Conservation (phyloP, 2,329 filamentous ascomycete genomes). For the Colletotrichum trifolii region DNA sequence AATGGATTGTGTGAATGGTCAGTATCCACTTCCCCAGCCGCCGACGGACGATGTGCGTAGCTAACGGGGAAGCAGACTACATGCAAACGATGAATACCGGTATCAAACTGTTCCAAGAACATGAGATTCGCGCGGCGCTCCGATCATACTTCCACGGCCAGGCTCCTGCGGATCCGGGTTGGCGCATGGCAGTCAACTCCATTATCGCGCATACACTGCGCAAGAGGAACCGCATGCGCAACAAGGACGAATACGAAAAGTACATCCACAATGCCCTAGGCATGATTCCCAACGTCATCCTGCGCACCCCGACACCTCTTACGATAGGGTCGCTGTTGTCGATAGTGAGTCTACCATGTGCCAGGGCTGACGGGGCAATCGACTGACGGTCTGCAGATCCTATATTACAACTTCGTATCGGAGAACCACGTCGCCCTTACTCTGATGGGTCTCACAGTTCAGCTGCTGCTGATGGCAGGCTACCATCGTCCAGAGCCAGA, state of each 20-base stretch:
- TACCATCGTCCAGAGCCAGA: constrained; percentile 17
- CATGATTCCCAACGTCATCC: constrained; percentile 23
- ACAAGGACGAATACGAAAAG: constrained; percentile 29
- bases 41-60: background rate
- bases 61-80: constrained; percentile 2
- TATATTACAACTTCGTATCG: constrained; percentile 26
- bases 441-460: constrained; percentile 14
- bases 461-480: constrained; percentile 24
- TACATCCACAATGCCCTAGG: constrained; percentile 31
- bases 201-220: constrained; percentile 20
- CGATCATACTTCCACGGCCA: constrained; percentile 26
- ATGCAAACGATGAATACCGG: constrained; percentile 14
- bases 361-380: background rate
- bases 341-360: constrained; percentile 7
- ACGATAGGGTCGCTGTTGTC: constrained; percentile 20
- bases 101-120: constrained; percentile 21
- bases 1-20: constrained; percentile 32
- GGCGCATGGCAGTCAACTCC: constrained; percentile 28
- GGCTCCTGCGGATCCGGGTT: constrained; percentile 21
- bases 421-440: constrained; percentile 25
- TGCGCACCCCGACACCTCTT: constrained; percentile 23
- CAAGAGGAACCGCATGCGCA: constrained; percentile 24
- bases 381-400: constrained; percentile 3
- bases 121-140: constrained; percentile 27
- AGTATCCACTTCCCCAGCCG: background rate